Base-by-base conservation (phyloP, 2,329 filamentous ascomycete genomes). In the Endothia cerciana region DNA sequence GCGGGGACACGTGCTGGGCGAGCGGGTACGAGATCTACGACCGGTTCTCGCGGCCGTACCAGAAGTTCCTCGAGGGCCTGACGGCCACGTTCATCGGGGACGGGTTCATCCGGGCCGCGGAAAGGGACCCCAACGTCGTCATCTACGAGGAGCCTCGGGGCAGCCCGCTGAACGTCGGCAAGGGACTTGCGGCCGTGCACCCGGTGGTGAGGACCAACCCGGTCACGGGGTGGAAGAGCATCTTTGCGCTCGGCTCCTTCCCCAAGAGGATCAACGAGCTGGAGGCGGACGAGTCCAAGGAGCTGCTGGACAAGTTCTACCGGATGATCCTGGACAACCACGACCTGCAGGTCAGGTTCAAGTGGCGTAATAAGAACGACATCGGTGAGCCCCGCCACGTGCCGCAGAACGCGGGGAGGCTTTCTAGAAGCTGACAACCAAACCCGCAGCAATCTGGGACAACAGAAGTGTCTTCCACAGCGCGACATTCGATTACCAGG, bases 21-120 rank as follows among this genome's bases (percentile, higher is more conserved):
- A 87, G 84, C 0, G 86, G 85, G 1, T 89, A 89, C 69, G 86
- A 88, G 62, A 72, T 87, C 19, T 88, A 86, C 64, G 86, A 88
- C 70, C 79, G 84, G 4, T 77, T 87, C 55, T 84, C 81, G 1
- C 72, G 76, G 11, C 75, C 83, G 0, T 84, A 84, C 67, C 82
- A 82, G 68, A 77, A 78, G 56, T 84, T 87, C 71, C 77, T 87
- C 38, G 84, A 87, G 65, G 73, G 76, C 0, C 71, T 87, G 6
- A 86, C 82, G 0, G 84, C 80, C 0, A 83, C 80, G 0, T 85
- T 80, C 60, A 74, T 71, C 8, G 77, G 76, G 5, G 71, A 76
- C 0, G 77, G 75, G 0, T 82, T 81, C 73, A 71, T 76, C 33
- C 68, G 76, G 0, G 75, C 76, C 3, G 79, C 78, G 1, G 73